A percentile compares a stretch with the other conserved stretches of the same genome.
These are phyloP conservation scores for Diaporthe sp. DNA, from an alignment of 2,329 filamentous ascomycete genomes.

Conservation along the genomic window DNA sequence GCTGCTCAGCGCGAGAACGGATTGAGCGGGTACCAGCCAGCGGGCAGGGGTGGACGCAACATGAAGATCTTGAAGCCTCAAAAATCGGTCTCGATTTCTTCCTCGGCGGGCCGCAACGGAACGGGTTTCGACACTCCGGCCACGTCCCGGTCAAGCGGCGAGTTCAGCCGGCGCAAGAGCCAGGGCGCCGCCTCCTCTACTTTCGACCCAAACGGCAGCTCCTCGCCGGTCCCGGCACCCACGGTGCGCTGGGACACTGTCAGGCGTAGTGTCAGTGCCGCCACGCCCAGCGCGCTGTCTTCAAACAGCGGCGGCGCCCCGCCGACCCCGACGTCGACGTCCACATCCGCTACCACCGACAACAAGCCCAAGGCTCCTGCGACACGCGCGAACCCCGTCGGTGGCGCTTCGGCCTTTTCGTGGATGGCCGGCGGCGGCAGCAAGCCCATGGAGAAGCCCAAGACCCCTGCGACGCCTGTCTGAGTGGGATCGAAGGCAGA, in stretches of 20 bases:
- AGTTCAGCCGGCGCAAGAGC: conserved; percentile 67
- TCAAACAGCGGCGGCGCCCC: conserved; percentile 48
- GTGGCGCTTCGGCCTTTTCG: conserved; percentile 92
- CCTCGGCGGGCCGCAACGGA: conserved; percentile 65
- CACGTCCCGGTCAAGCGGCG: conserved; percentile 60
- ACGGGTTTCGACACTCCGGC: conserved; percentile 66
- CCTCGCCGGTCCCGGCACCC: conserved; percentile 41
- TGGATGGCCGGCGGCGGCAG: conserved; percentile 78
- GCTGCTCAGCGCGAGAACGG: conserved; percentile 66
- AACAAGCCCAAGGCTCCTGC: conserved; percentile 50
- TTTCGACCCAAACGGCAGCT: conserved; percentile 44
- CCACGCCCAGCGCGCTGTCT: conserved; percentile 41
- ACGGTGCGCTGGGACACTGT: conserved; percentile 64
- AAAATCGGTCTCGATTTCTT: conserved; percentile 68
- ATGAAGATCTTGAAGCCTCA: conserved; percentile 93
- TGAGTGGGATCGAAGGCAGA: neutral
- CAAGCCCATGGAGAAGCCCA: conserved; percentile 53
- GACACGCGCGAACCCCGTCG: conserved; percentile 80
- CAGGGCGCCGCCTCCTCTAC: conserved; percentile 55
- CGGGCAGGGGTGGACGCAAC: conserved; percentile 71
- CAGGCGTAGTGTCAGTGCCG: conserved; percentile 62
- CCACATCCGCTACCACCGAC: conserved; percentile 49
- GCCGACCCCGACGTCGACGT: conserved; percentile 43
- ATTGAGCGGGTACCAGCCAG: conserved; percentile 78
- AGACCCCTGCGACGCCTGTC: conserved; percentile 51